A percentile compares a stretch with the other conserved stretches of the same genome.
Conservation (phyloP, 2,329 filamentous ascomycete species). For the Pochonia chlamydosporia region DNA sequence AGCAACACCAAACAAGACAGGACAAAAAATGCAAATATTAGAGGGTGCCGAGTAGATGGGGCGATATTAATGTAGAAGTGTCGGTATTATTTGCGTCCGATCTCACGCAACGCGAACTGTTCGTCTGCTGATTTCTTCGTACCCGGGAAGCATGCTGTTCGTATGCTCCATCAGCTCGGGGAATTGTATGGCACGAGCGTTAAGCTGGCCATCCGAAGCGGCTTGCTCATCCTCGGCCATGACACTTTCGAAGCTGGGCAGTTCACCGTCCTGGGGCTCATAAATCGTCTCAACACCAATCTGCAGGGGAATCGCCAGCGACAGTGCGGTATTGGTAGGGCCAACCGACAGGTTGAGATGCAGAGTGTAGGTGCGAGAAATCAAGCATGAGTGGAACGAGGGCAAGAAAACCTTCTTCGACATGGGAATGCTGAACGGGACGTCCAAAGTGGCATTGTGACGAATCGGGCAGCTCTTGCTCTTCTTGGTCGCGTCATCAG, state of each 20-base stretch:
- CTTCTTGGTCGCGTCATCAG: slow-evolving; percentile 13
- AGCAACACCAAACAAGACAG: neutral
- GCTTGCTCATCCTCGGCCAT: slow-evolving; percentile 35
- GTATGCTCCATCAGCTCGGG: slow-evolving; percentile 26
- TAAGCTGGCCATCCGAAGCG: slow-evolving; percentile 36
- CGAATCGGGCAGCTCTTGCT: slow-evolving; percentile 25
- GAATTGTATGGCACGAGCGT: slow-evolving; percentile 32
- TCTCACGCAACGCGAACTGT: slow-evolving; percentile 13
- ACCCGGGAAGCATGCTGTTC: slow-evolving; percentile 32
- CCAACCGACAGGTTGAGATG: slow-evolving; percentile 39
- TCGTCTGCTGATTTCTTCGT: slow-evolving; percentile 26
- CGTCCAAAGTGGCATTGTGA: slow-evolving; percentile 36
- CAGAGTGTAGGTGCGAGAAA: slow-evolving; percentile 49
- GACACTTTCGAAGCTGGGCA: slow-evolving; percentile 46
- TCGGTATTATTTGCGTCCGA: neutral
- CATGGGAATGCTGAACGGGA: slow-evolving; percentile 44
- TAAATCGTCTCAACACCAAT: slow-evolving; percentile 37
- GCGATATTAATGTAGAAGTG: neutral
- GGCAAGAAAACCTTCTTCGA: slow-evolving; percentile 47
- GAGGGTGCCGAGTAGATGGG: neutral
- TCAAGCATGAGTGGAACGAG: slow-evolving; percentile 53
- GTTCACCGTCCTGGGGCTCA: slow-evolving; percentile 25
- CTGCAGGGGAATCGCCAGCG: slow-evolving; percentile 44
- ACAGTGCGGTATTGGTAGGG: slow-evolving; percentile 35
- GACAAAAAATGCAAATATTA: neutral